Evolutionary conservation across 1,139 yeast species (phyloP), one percentile per base, ranked within the genome.

Genomic region (Protomyces inundatus): DNA sequence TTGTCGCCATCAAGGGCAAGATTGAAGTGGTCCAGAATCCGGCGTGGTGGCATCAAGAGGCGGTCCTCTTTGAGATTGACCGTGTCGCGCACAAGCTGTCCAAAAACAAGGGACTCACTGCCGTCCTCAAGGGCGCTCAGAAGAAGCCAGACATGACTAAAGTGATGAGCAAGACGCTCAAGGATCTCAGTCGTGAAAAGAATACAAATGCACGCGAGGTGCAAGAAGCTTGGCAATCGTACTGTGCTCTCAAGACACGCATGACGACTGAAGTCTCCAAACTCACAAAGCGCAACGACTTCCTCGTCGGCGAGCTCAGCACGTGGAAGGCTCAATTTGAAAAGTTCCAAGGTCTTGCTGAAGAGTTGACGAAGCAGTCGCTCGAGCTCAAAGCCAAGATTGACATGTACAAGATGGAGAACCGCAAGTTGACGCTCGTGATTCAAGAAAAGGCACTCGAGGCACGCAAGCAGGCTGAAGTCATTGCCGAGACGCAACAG

Each of bases 291-390:
- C 51, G 64, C 4, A 61, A 55, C 42, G 37, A 32, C 33, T 55
- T 55, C 46, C 54, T 61, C 6, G 54, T 55, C 1, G 61, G 39
- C 6, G 64, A 61, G 33, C 37, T 61, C 50, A 42, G 40, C 16
- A 55, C 51, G 16, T 50, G 60, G 64, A 55, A 50, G 53, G 9
- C 37, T 6, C 64, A 61, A n/a, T 61, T 61, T 16, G 64, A 61
- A 42, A 61, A 55, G 39, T 61, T 61, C 45, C 61, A 55, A 56
- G 23, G 36, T 2, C 35, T 61, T 23, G 64, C 64, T 3, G 56
- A 55, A 30, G 56, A 55, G 6, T 51, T 61, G 42, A 55, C 64
- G 10, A 52, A 55, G 40, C 58, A 61, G 34, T 52, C 64, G 23
- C 40, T 55, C 14, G 61, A 61, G 52, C 53, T 61, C 54, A 61